Evolutionary conservation across 495 filamentous ascomycete genomes (phyloP).

Genomic region (Entonaema liquescens): DNA sequence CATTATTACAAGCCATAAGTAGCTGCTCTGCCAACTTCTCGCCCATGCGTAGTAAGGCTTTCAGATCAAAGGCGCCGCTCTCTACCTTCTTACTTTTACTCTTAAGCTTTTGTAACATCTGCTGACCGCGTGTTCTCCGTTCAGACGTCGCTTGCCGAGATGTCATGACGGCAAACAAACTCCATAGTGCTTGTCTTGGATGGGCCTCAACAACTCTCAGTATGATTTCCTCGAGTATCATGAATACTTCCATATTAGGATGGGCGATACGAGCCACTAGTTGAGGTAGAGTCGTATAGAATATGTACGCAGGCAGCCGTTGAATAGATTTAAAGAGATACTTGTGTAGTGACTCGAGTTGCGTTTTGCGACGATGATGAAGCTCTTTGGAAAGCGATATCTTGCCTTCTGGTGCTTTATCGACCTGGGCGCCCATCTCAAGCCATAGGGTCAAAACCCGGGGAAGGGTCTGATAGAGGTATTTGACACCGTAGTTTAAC

Average conservation of each 20-base stretch:
- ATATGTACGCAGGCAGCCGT: constrained; percentile 83
- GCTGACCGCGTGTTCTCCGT: constrained; percentile 60
- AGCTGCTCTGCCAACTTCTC: constrained; percentile 87
- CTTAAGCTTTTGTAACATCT: constrained; percentile 58
- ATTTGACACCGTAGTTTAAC: constrained; percentile 87
- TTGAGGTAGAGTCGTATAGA: constrained; percentile 92
- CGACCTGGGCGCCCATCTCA: constrained; percentile 80
- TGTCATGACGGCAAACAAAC: constrained; percentile 80
- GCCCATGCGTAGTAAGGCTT: constrained; percentile 73
- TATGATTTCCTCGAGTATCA: constrained; percentile 78
- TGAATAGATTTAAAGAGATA: constrained; percentile 77
- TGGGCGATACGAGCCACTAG: constrained; percentile 92
- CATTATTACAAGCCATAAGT: constrained; percentile 78
- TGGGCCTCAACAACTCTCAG: constrained; percentile 79
- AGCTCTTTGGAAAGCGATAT: constrained; percentile 70
- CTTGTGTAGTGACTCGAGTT: constrained; percentile 74
- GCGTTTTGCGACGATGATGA: constrained; percentile 60
- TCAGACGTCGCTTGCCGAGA: constrained; percentile 54
- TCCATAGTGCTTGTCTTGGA: constrained; percentile 95
- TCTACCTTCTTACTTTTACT: constrained; percentile 49
- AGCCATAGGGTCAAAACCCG: constrained; percentile 92
- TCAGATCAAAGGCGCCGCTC: constrained; percentile 61
- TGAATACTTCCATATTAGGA: constrained; percentile 77
- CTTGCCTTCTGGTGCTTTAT: constrained; percentile 72
- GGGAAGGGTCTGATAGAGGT: constrained; percentile 91